A percentile compares a stretch with the other conserved stretches of the same genome.
Evolutionary conservation across 768 basidiomycete species (phyloP).

Genomic region (Lenzites betulinus): DNA sequence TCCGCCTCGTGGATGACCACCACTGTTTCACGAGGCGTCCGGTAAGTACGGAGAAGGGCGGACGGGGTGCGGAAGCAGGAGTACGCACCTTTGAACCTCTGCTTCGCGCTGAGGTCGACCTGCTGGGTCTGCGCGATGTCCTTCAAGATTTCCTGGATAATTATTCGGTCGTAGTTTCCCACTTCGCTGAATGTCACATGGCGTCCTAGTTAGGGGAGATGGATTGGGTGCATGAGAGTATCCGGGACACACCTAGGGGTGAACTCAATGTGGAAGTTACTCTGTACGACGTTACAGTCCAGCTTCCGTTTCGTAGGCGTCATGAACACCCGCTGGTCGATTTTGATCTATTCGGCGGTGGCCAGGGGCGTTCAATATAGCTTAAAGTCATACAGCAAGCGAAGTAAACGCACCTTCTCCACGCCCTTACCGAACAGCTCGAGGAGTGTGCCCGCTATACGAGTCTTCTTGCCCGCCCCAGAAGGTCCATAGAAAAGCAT

Average conservation of each 20-base stretch:
- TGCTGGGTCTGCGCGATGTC: conserved; percentile 99
- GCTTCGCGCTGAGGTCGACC: conserved; percentile 92
- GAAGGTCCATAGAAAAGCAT: conserved; percentile 97
- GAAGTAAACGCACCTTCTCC: conserved; percentile 68
- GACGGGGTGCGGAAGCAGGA: neutral
- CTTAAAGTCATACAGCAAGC: too few relatives aligned
- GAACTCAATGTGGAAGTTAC: conserved; percentile 97
- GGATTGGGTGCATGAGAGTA: neutral
- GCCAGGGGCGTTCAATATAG: too few relatives aligned
- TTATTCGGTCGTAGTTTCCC: conserved; percentile 90
- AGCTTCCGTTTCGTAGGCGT: conserved; percentile 93
- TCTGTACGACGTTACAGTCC: conserved; percentile 96
- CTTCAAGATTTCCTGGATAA: conserved; percentile 96
- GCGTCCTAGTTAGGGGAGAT: neutral
- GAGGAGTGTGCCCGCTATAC: conserved; percentile 85
- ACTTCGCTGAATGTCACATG: conserved; percentile 69
- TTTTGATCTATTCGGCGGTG: conserved; percentile 70
- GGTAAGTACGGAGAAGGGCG: conserved; percentile 1
- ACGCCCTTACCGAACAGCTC: conserved; percentile 90
- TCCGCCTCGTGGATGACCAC: conserved; percentile 99
- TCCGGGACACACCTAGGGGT: conserved; percentile 75
- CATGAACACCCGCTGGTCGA: conserved; percentile 94
- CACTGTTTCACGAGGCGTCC: conserved; percentile 47
- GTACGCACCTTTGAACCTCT: conserved; percentile 88
- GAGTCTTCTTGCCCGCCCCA: conserved; percentile 97